Evolutionary conservation across 73 alveolate species (phyloP).

Genomic region (Blepharisma stoltei): DNA sequence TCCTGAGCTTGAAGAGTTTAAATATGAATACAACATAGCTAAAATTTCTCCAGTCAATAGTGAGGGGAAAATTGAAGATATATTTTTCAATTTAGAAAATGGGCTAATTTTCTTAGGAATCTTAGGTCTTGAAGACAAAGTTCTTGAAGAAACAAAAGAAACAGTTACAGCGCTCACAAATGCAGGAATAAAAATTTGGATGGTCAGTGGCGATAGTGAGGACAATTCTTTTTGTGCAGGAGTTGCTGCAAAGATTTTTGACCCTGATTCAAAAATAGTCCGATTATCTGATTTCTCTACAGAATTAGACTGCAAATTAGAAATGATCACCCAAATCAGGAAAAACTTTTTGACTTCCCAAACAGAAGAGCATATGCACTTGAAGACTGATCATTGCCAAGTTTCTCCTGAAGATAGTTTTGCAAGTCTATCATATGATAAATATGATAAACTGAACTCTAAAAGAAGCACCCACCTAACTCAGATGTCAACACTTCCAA

Average conservation of each 20-base stretch:
- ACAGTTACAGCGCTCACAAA: slow-evolving; percentile 2
- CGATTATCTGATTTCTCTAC: neutral
- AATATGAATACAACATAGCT: slow-evolving; percentile 1
- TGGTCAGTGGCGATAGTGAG: slow-evolving; percentile 13
- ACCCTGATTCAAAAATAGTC: neutral
- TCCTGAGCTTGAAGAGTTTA: neutral
- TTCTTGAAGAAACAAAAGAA: slow-evolving; percentile 20
- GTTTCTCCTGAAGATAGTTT: slow-evolving; percentile 14
- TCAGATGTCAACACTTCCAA: neutral
- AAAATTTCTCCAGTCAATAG: slow-evolving; percentile 5
- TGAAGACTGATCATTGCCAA: neutral
- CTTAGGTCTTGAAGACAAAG: slow-evolving; percentile 12
- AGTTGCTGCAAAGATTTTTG: slow-evolving; percentile 10
- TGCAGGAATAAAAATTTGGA: slow-evolving; percentile 25
- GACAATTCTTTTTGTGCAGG: slow-evolving; percentile 8
- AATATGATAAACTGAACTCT: neutral
- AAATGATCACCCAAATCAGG: neutral
- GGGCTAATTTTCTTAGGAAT: neutral
- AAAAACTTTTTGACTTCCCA: neutral
- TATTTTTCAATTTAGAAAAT: neutral
- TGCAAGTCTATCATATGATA: neutral
- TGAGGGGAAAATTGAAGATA: slow-evolving; percentile 6
- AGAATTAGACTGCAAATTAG: slow-evolving; percentile 1
- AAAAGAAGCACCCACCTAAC: neutral
- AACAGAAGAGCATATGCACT: neutral